phyloP scores from a whole-genome alignment of 345 rosid species.

The Arabis alpina region DNA sequence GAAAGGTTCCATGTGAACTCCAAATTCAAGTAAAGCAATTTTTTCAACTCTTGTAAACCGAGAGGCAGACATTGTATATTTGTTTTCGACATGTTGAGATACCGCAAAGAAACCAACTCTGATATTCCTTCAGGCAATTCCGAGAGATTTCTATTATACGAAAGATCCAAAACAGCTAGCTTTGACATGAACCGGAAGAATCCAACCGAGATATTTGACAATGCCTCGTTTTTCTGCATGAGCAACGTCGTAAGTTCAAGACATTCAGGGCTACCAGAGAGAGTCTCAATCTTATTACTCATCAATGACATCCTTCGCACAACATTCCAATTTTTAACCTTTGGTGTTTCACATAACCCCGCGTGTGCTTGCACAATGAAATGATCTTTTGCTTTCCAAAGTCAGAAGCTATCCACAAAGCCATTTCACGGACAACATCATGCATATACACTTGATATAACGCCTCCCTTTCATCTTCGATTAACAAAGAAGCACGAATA shows the following conservation, averaged over 20 bases:
- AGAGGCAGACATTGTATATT: too few species aligned
- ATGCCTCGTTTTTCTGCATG: not conserved
- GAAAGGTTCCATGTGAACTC: not conserved
- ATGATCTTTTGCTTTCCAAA: not conserved
- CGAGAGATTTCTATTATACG: not conserved
- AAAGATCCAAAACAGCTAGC: conserved; percentile 40
- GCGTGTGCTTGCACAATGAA: not conserved
- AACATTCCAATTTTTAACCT: conserved; percentile 10
- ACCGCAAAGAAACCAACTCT: too few species aligned
- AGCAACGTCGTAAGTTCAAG: conserved; percentile 36
- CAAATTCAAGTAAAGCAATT: conserved; percentile 1
- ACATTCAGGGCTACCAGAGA: conserved; percentile 24
- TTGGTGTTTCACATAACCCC: not conserved
- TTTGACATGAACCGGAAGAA: conserved; percentile 41
- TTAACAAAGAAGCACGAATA: conserved; percentile 41
- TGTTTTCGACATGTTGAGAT: too few species aligned
- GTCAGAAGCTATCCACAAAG: conserved; percentile 34
- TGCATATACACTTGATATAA: too few species aligned
- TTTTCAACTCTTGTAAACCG: not conserved
- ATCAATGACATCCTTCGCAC: conserved; percentile 40
- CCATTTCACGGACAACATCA: too few species aligned
- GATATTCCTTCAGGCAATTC: too few species aligned
- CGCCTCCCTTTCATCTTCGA: too few species aligned
- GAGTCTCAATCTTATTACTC: conserved; percentile 18
- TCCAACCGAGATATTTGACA: not conserved